phyloP scores from a whole-genome alignment of 257 asterid genomes.

The Solanum megistacrolobum region DNA sequence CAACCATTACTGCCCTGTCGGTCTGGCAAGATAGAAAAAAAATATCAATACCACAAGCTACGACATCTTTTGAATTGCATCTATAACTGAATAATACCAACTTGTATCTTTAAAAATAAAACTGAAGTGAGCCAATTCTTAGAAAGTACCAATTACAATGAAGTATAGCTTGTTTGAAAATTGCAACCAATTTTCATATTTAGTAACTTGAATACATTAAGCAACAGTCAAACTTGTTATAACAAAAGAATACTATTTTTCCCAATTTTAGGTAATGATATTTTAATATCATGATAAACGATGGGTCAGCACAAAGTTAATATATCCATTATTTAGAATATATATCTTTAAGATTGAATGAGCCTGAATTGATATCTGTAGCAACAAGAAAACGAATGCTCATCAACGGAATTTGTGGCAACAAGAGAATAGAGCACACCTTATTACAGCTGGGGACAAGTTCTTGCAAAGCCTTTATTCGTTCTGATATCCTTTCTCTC shows the following conservation, averaged over 20 bases:
- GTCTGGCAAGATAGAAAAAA: slow-evolving; percentile 34
- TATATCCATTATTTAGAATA: not conserved
- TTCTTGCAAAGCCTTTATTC: slow-evolving; percentile 81
- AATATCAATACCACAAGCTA: not conserved
- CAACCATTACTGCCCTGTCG: slow-evolving; percentile 85
- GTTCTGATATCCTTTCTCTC: slow-evolving; percentile 70
- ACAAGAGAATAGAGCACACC: slow-evolving; percentile 20
- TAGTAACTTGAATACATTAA: not conserved
- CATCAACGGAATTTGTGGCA: not conserved
- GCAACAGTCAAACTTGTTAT: not conserved
- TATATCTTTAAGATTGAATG: not conserved
- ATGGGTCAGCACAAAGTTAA: not conserved
- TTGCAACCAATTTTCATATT: not conserved
- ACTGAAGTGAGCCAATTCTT: not conserved
- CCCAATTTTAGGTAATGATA: not conserved
- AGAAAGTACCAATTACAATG: not conserved
- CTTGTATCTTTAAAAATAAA: not conserved
- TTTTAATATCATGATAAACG: not conserved
- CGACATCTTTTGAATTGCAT: not conserved
- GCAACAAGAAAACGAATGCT: not conserved
- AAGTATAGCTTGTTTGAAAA: not conserved
- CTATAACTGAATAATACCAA: not conserved
- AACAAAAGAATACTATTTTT: not conserved
- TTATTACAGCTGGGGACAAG: slow-evolving; percentile 82
- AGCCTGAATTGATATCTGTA: not conserved